Evolutionary conservation across 75 land plant genomes (phyloP), one percentile per base, ranked within the genome.

Genomic region (Sequoiadendron giganteum): DNA sequence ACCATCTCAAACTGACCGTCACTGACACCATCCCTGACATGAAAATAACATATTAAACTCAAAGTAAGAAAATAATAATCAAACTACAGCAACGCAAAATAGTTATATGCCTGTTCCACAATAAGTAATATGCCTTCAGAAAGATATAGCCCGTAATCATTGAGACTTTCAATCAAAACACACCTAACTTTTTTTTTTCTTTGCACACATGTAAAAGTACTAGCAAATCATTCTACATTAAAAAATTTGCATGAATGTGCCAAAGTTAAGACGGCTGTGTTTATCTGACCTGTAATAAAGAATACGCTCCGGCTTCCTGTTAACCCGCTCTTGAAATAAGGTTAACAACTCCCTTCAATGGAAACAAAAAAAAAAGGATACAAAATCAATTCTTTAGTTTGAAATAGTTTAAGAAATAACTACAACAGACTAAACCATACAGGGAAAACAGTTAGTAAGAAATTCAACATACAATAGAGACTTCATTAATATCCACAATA

Each of bases 11-110:
- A 91, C 85, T 88, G 89, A 10, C 86, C 92, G 5, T 91, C 92
- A 85, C 92, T 88, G 18, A 91, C 92, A 54, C 92, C 92, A 88
- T 91, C 92, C 78, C 92, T 91, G 86, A 34, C 52, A 48, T 40
- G 79, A 48, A 85, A 45, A 6, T 72, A 84, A 15, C 42, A 38
- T 14, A 39, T 87, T 3, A 87, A 10, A 0, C 2, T 10, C 42
- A 25, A 19, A 36, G 11, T 13, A 75, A 10, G 77, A 11, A 75
- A 34, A 75, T 25, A 5, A 65, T 25, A 65, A 25, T 58, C 5
- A 5, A 58, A 19, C 65, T 58, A 58, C 19, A 58, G 25, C 6
- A 58, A 25, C 28, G n/a, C 9, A 83, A 75, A 16, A 86, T 14
- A 83, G 6, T 34, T 34, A 6, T 28, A n/a, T 65, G 28, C 2